Evolutionary conservation across 352 stramenopile genomes (phyloP).

Genomic region (Sclerospora graminicola): DNA sequence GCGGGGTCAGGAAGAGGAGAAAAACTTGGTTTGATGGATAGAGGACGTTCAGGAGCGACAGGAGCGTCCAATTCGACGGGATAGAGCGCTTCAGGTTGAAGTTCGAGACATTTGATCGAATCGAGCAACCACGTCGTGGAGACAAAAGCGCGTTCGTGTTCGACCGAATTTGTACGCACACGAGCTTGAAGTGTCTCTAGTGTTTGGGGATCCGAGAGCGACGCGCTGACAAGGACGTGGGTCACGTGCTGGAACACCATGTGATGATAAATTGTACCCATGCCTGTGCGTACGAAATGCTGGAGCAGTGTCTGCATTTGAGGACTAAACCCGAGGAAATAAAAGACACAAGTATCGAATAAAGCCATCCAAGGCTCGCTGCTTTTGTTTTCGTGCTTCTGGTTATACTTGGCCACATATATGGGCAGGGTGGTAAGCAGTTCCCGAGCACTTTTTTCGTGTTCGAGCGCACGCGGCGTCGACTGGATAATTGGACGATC

Average conservation of each 20-base stretch:
- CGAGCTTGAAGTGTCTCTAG: conserved; percentile 24
- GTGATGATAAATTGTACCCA: conserved; percentile 63
- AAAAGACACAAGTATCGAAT: conserved; percentile 56
- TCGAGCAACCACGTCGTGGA: conserved; percentile 62
- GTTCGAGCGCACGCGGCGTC: conserved; percentile 23
- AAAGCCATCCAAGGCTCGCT: conserved; percentile 37
- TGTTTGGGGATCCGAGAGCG: conserved; percentile 23
- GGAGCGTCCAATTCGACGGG: too few relatives aligned
- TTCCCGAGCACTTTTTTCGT: conserved; percentile 30
- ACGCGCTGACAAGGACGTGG: conserved; percentile 56
- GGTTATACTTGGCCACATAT: conserved; percentile 21
- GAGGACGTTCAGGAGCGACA: too few relatives aligned
- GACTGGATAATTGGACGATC: conserved; percentile 12
- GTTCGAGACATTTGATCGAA: conserved; percentile 30
- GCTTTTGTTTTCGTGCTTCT: background rate
- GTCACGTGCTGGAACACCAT: conserved; percentile 46
- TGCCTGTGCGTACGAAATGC: conserved; percentile 42
- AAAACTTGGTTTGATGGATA: too few relatives aligned
- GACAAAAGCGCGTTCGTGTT: conserved; percentile 34
- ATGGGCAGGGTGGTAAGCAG: conserved; percentile 16
- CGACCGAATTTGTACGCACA: conserved; percentile 19
- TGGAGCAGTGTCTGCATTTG: conserved; percentile 32
- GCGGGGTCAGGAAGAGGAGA: too few relatives aligned
- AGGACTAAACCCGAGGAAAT: conserved; percentile 40
- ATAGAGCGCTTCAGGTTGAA: conserved; percentile 56